Evolutionary conservation across 2,329 filamentous ascomycete genomes (phyloP).

Genomic region (Aspergillus piperis): DNA sequence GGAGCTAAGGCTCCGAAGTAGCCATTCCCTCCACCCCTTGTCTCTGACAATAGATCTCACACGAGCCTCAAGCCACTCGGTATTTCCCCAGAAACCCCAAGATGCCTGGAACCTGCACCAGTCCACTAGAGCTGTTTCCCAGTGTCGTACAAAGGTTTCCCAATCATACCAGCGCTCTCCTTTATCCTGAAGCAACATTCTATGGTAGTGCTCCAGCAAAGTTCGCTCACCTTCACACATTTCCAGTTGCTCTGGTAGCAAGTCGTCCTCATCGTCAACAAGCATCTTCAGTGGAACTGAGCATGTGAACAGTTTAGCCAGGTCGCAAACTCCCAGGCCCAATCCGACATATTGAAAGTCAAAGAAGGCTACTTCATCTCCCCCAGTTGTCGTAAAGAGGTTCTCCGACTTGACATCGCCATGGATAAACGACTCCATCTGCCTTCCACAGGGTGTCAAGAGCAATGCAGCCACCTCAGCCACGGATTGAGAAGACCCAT

Average conservation of each 20-base stretch:
- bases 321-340: constrained; percentile 65
- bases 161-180: constrained; percentile 52
- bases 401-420: constrained; percentile 72
- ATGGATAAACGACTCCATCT: constrained; percentile 62
- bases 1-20: constrained; percentile 25
- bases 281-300: constrained; percentile 62
- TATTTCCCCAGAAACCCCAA: constrained; percentile 65
- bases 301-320: constrained; percentile 68
- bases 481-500: constrained; percentile 35
- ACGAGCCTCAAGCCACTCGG: constrained; percentile 58
- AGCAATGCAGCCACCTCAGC: constrained; percentile 58
- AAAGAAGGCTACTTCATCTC: constrained; percentile 61
- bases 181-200: constrained; percentile 14
- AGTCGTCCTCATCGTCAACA: constrained; percentile 25
- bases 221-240: constrained; percentile 55
- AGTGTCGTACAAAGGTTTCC: constrained; percentile 59
- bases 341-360: constrained; percentile 70
- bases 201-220: constrained; percentile 55
- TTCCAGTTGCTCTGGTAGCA: constrained; percentile 40
- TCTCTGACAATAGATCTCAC: constrained; percentile 54
- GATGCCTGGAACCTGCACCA: constrained; percentile 65
- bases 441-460: constrained; percentile 49
- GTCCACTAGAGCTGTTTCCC: constrained; percentile 68
- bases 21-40: constrained; percentile 49
- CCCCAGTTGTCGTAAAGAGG: constrained; percentile 57